Percentiles rank a stretch among this genome's conserved stretches.
Evolutionary conservation across 345 rosid species (phyloP).

Genomic region (Heritiera fomes): DNA sequence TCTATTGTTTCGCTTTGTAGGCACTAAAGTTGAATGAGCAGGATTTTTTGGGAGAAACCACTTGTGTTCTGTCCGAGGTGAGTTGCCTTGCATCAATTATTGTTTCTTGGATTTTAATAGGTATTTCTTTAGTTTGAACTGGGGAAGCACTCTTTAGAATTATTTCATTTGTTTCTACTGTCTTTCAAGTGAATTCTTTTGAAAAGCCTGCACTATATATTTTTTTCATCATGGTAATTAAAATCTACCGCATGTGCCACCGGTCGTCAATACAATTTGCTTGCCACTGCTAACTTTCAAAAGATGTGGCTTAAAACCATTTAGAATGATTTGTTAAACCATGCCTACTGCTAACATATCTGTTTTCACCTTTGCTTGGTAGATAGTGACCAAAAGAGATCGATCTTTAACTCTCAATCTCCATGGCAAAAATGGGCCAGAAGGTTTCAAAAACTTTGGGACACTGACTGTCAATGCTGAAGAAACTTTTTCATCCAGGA

Average conservation of each 20-base stretch:
- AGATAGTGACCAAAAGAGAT: constrained; percentile 66
- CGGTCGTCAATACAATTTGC: neutral
- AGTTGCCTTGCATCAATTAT: neutral
- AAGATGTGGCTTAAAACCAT: neutral
- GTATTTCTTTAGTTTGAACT: neutral
- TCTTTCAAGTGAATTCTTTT: neutral
- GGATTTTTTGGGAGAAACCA: constrained; percentile 80
- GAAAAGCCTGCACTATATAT: neutral
- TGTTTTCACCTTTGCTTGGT: constrained; percentile 27
- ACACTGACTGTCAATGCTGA: constrained; percentile 69
- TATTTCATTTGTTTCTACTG: neutral
- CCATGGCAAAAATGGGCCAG: constrained; percentile 35
- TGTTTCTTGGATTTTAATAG: neutral
- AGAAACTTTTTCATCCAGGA: constrained; percentile 64
- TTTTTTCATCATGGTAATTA: neutral
- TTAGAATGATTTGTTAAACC: neutral
- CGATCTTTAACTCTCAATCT: constrained; percentile 54
- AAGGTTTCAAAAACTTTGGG: constrained; percentile 48
- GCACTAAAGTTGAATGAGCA: constrained; percentile 59
- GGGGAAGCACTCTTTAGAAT: neutral
- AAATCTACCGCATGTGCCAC: neutral
- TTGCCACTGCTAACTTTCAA: neutral
- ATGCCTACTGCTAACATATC: constrained; percentile 1
- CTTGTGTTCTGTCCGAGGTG: constrained; percentile 67
- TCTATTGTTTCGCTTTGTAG: constrained; percentile 36